phyloP scores from a whole-genome alignment of 2,329 filamentous ascomycete genomes.

The Diplodia intermedia region DNA sequence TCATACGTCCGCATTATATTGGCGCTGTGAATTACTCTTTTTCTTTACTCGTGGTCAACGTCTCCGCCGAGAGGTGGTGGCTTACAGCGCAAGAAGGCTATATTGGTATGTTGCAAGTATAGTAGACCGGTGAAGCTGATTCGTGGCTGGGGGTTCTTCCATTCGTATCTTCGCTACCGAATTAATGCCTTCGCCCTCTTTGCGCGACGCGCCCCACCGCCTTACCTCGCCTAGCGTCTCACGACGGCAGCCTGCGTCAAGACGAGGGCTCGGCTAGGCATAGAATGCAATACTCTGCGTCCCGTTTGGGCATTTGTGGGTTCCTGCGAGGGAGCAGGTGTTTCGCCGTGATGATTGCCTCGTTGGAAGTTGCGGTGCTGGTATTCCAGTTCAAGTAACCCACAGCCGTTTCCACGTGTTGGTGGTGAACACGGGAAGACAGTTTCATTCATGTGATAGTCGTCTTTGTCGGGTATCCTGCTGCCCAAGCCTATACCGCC shows the following conservation, averaged over 20 bases:
- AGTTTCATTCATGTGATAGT: not conserved
- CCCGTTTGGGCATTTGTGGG: not conserved
- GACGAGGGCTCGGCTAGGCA: conserved; percentile 11
- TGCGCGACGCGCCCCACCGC: not conserved
- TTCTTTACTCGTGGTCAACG: not conserved
- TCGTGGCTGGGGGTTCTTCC: conserved; percentile 2
- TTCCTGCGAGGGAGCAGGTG: not conserved
- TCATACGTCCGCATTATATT: not conserved
- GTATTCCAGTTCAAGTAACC: not conserved
- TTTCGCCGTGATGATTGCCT: conserved; percentile 21
- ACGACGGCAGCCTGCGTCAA: not conserved
- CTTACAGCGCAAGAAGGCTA: not conserved
- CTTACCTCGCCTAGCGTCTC: not conserved
- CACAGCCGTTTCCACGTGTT: not conserved
- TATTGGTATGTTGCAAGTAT: not conserved
- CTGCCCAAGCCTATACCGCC: not conserved
- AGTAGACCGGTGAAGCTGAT: not conserved
- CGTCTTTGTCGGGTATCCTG: not conserved
- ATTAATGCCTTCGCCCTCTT: conserved; percentile 4
- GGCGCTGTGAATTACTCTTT: not conserved
- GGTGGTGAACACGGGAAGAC: not conserved
- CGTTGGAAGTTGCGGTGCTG: conserved; percentile 12
- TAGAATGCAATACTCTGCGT: conserved; percentile 2
- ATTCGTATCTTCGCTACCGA: conserved; percentile 6
- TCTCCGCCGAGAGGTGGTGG: not conserved